A percentile compares a stretch with the other conserved stretches of the same genome.
Conservation (phyloP, 2,329 filamentous ascomycete species). For the Tetracladium maxilliforme region DNA sequence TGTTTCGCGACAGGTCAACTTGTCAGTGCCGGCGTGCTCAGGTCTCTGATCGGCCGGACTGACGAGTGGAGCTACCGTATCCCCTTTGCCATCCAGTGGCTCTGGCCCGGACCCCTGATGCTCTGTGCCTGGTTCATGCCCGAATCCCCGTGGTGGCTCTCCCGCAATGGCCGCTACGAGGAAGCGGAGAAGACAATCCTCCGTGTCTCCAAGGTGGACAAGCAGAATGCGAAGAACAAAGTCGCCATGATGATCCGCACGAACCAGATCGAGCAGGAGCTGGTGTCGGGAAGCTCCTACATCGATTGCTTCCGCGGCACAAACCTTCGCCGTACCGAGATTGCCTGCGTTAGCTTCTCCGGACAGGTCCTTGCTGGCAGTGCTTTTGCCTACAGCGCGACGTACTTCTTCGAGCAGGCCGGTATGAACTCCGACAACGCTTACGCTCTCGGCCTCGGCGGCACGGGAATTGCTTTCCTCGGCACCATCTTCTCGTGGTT, state of each 20-base stretch:
- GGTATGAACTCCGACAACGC: slow-evolving; percentile 22
- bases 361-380: slow-evolving; percentile 25
- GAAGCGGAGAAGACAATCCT: slow-evolving; percentile 25
- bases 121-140: slow-evolving; percentile 25
- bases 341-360: slow-evolving; percentile 24
- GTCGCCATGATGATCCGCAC: slow-evolving; percentile 27
- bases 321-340: slow-evolving; percentile 29
- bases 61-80: slow-evolving; percentile 25
- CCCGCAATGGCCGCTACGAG: slow-evolving; percentile 22
- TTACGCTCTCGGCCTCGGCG: slow-evolving; percentile 25
- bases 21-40: slow-evolving; percentile 23
- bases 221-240: slow-evolving; percentile 9
- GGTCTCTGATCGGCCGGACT: slow-evolving; percentile 18
- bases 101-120: slow-evolving; percentile 27
- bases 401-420: slow-evolving; percentile 30
- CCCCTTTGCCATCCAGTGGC: slow-evolving; percentile 29
- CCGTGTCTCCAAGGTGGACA: slow-evolving; percentile 12
- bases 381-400: slow-evolving; percentile 23
- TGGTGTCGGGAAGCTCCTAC: slow-evolving; percentile 22
- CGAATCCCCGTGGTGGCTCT: slow-evolving; percentile 30
- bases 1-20: slow-evolving; percentile 28
- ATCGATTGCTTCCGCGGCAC: slow-evolving; percentile 30
- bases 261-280: slow-evolving; percentile 27
- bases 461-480: slow-evolving; percentile 25
- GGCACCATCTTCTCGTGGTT: slow-evolving; percentile 27